A percentile compares a stretch with the other conserved stretches of the same genome.
Evolutionary conservation across 768 basidiomycete genomes (phyloP).

Genomic region (Leucocoprinus leucothites): DNA sequence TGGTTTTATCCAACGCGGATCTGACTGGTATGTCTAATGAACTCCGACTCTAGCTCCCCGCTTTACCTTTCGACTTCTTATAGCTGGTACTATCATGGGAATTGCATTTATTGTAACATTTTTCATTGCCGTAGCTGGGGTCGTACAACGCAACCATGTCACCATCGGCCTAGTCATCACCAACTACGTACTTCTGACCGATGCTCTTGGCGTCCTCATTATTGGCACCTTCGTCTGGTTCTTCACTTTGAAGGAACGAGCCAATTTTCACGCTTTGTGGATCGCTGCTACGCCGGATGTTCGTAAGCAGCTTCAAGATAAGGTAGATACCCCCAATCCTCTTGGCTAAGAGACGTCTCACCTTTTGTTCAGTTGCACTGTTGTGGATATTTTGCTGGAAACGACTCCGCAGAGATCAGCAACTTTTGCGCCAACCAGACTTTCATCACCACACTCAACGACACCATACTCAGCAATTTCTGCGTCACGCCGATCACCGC

Average conservation of each 20-base stretch:
- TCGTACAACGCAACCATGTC: constrained; percentile 67
- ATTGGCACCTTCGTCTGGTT: constrained; percentile 81
- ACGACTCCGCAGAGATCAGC: constrained; percentile 55
- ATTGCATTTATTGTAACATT: constrained; percentile 65
- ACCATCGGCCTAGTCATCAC: constrained; percentile 69
- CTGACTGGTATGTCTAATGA: constrained; percentile 49
- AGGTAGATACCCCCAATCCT: constrained; percentile 40
- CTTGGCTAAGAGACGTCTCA: not conserved
- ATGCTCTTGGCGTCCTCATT: constrained; percentile 56
- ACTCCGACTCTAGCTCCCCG: not conserved
- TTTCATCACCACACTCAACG: constrained; percentile 38
- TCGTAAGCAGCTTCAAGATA: constrained; percentile 65
- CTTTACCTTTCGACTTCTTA: constrained; percentile 1
- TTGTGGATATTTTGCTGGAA: constrained; percentile 82
- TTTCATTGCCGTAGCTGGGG: constrained; percentile 64
- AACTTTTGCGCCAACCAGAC: constrained; percentile 49
- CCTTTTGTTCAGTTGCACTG: constrained; percentile 58
- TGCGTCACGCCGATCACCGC: constrained; percentile 71
- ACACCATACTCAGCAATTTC: constrained; percentile 44
- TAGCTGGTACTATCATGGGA: constrained; percentile 73
- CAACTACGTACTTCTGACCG: constrained; percentile 70
- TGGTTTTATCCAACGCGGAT: constrained; percentile 57
- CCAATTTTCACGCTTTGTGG: constrained; percentile 64
- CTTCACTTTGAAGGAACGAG: constrained; percentile 69
- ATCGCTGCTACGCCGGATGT: constrained; percentile 37